Evolutionary conservation across 495 filamentous ascomycete genomes (phyloP), one percentile per base, ranked within the genome.

Genomic region (Amphirosellinia nigrospora): DNA sequence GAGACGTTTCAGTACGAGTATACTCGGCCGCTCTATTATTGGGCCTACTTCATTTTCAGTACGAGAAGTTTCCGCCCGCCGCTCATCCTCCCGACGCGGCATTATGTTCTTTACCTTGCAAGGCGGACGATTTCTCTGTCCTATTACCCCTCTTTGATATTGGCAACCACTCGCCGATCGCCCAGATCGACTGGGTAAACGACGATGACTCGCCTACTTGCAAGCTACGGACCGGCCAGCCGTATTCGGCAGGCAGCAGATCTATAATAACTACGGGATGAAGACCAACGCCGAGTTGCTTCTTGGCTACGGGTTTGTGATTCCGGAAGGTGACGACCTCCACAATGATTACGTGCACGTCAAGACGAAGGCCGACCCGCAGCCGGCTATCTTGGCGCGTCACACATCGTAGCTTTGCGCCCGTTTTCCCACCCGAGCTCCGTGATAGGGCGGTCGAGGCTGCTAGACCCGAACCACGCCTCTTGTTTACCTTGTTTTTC

Each of bases 191-290:
- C 1, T 88, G 86, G 86, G 56, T 64, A 21, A 74, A 75, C 1
- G 74, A 78, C 39, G 53, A 75, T 38, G 63, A 70, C 23, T 15
- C 65, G 36, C 69, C 62, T 41, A 32, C 75, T 70, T 73, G 74
- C 56, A 70, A 64, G 68, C 45, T 74, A 10, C 63, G 70, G 28
- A 70, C 71, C 6, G 60, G 68, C 64, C 60, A 72, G 68, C 73
- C 73, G 4, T 75, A 73, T 58, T 70, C 65, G 19, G 65, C 62
- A 7, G 70, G 6, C 80, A 82, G 64, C 79, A 77, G 63, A 79
- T 88, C 23, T 88, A 77, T 77, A 88, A 88, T 73, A 86, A 84
- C 73, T 88, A 88, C 72, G 85, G 85, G 38, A 73, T 77, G 70
- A 88, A 87, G 73, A 84, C 82, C 3, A 86, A 86, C 68, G 82